phyloP scores from a whole-genome alignment of 805 yeast genomes.

The Candida nonsorbophila region DNA sequence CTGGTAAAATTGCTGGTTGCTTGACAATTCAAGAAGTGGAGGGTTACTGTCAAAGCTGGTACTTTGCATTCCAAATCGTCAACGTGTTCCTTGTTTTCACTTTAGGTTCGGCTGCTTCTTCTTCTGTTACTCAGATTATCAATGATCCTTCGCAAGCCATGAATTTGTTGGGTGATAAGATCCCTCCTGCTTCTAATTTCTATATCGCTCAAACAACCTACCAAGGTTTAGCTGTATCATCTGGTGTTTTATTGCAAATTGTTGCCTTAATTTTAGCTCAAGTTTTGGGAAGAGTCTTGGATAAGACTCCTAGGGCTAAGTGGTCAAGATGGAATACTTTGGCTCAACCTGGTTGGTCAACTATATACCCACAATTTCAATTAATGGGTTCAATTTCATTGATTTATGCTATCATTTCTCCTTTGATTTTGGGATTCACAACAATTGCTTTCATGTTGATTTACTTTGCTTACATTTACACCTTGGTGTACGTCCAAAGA shows the following conservation, averaged over 20 bases:
- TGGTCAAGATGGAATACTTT: conserved; percentile 73
- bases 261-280: conserved; percentile 69
- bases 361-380: conserved; percentile 72
- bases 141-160: conserved; percentile 66
- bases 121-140: conserved; percentile 68
- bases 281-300: conserved; percentile 65
- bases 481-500: conserved; percentile 56
- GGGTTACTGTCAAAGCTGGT: conserved; percentile 81
- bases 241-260: conserved; percentile 73
- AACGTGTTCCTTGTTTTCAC: conserved; percentile 86
- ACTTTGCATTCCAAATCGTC: conserved; percentile 83
- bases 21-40: conserved; percentile 71
- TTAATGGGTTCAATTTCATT: conserved; percentile 68
- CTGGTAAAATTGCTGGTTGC: conserved; percentile 72
- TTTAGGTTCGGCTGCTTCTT: conserved; percentile 75
- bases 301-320: conserved; percentile 85
- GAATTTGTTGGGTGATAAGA: conserved; percentile 63
- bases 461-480: conserved; percentile 60
- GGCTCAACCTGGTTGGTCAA: conserved; percentile 73
- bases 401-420: conserved; percentile 75
- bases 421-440: conserved; percentile 66
- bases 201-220: conserved; percentile 78
- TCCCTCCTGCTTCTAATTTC: conserved; percentile 90
- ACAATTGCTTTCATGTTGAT: conserved; percentile 50
- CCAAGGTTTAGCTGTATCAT: conserved; percentile 73